Evolutionary conservation across 2,329 filamentous ascomycete genomes (phyloP).

Genomic region (Ophiostoma piceae): DNA sequence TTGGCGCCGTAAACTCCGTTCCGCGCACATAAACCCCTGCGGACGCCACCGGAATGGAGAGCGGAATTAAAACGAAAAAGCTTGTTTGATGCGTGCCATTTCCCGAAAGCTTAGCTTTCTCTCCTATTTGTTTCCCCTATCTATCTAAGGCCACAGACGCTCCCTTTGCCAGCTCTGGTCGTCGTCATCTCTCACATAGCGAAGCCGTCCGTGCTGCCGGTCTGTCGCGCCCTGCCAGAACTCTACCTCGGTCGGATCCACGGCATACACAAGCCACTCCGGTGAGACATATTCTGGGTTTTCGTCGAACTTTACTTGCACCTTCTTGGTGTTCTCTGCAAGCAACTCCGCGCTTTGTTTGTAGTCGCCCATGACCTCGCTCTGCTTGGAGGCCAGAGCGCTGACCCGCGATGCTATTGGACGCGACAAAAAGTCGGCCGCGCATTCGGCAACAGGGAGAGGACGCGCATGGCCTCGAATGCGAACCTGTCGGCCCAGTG

Average conservation of each 20-base stretch:
- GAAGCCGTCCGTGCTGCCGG: constrained; percentile 24
- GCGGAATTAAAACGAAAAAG: background rate
- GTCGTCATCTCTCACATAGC: constrained; percentile 16
- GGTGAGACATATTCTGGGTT: constrained; percentile 16
- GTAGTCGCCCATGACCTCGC: background rate
- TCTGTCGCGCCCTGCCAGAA: constrained; percentile 26
- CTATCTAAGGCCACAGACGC: background rate
- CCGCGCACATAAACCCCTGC: background rate
- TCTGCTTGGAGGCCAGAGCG: background rate
- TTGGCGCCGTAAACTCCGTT: background rate
- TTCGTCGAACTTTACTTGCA: background rate
- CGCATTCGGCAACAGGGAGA: background rate
- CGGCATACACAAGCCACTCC: constrained; percentile 25
- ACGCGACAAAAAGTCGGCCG: background rate
- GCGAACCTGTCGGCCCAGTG: background rate
- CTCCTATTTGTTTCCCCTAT: no score
- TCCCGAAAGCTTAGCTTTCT: background rate
- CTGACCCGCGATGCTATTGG: background rate
- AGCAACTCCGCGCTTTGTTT: background rate
- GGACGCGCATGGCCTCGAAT: background rate
- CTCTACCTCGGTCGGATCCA: constrained; percentile 22
- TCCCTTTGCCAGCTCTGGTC: background rate
- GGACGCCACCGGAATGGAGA: no score
- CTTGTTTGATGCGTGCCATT: background rate
- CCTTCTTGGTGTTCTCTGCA: background rate